Conservation (phyloP, 768 basidiomycete genomes). For the Mycena galopus region DNA sequence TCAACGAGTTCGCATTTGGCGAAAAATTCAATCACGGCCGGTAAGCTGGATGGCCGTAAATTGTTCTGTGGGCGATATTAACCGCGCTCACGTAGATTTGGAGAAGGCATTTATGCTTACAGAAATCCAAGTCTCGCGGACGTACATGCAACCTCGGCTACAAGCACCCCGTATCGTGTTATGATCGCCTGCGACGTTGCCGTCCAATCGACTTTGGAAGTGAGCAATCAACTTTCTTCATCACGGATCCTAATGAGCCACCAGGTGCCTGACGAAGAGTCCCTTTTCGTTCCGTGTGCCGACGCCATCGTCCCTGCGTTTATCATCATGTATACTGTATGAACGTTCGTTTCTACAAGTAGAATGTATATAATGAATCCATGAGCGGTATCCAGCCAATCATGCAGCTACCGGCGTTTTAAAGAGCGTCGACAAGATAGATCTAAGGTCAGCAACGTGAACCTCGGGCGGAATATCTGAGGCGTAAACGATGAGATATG, state of each 20-base stretch:
- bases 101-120: conserved; percentile 75
- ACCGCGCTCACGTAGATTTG: conserved; percentile 56
- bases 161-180: conserved; percentile 75
- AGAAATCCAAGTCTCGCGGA: conserved; percentile 71
- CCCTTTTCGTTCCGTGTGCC: conserved; percentile 64
- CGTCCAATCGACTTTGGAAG: conserved; percentile 54
- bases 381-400: conserved; percentile 38
- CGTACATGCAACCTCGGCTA: conserved; percentile 73
- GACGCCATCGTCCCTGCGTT: conserved; percentile 72
- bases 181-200: conserved; percentile 71
- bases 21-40: conserved; percentile 64
- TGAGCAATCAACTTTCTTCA: conserved; percentile 34
- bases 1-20: conserved; percentile 70
- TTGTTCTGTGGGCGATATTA: conserved; percentile 8
- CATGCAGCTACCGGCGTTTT: conserved; percentile 62
- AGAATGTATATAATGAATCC: conserved; percentile 30
- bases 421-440: conserved; percentile 58
- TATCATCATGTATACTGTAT: conserved; percentile 69
- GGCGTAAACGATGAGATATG: conserved; percentile 75
- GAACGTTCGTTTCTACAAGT: conserved; percentile 21
- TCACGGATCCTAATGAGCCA: conserved; percentile 22
- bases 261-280: conserved; percentile 62
- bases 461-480: conserved; percentile 42
- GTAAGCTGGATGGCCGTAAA: conserved; percentile 48
- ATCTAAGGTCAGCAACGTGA: conserved; percentile 43